These are phyloP conservation scores for Fraxinus ornus DNA, from an alignment of 305 asterid species.

Conservation along the genomic window DNA sequence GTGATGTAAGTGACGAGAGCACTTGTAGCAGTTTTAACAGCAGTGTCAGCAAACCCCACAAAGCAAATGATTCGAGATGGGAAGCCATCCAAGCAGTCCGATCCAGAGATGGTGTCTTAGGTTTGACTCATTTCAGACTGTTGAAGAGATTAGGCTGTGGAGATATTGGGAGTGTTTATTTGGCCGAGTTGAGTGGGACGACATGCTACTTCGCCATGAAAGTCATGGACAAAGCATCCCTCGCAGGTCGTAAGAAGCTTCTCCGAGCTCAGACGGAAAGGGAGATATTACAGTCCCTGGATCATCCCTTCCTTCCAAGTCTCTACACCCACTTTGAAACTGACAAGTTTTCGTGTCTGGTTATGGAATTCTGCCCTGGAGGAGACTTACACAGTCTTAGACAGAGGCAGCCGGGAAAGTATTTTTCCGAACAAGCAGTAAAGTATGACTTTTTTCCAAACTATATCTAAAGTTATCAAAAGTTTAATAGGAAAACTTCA, in stretches of 20 bases:
- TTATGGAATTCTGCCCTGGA: conserved; percentile 63
- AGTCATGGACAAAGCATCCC: conserved; percentile 51
- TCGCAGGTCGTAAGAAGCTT: conserved; percentile 50
- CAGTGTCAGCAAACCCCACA: conserved; percentile 48
- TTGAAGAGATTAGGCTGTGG: conserved; percentile 56
- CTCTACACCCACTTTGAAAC: conserved; percentile 48
- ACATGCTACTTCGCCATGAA: conserved; percentile 53
- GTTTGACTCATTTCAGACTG: conserved; percentile 47
- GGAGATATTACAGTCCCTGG: conserved; percentile 50
- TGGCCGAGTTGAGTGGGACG: conserved; percentile 50
- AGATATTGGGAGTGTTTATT: conserved; percentile 54
- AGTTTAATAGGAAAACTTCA: not conserved
- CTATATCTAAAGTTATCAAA: not conserved
- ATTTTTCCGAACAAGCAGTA: conserved; percentile 55
- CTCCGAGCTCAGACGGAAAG: conserved; percentile 52
- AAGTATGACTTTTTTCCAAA: conserved; percentile 34
- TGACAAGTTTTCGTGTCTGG: conserved; percentile 50
- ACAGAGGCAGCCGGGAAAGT: conserved; percentile 54
- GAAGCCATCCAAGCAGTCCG: conserved; percentile 50
- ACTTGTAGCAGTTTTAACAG: conserved; percentile 49
- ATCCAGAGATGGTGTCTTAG: conserved; percentile 38
- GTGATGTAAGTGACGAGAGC: conserved; percentile 53
- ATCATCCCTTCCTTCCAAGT: conserved; percentile 54
- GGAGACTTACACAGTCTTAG: conserved; percentile 52
- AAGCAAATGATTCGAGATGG: conserved; percentile 48